These are phyloP conservation scores for Diaporthe citri DNA, from an alignment of 2,329 filamentous ascomycete genomes.

Conservation along the genomic window DNA sequence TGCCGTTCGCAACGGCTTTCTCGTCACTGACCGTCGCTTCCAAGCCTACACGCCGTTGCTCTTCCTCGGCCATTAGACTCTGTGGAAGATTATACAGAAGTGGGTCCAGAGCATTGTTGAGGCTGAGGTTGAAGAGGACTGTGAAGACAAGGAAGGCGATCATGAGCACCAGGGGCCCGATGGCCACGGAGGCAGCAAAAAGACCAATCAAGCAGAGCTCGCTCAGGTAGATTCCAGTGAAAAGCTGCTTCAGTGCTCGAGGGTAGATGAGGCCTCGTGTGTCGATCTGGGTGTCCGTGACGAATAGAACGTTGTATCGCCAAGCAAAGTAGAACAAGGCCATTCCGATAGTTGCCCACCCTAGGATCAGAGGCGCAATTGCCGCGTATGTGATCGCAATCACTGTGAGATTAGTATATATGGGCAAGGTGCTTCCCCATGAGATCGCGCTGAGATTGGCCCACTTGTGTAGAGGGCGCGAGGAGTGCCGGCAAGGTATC, in stretches of 20 bases:
- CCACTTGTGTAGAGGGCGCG: slow-evolving; percentile 86
- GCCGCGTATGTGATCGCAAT: slow-evolving; percentile 88
- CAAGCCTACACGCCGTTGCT: slow-evolving; percentile 46
- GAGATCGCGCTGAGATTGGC: slow-evolving; percentile 77
- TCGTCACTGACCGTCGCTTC: slow-evolving; percentile 41
- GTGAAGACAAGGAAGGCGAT: slow-evolving; percentile 82
- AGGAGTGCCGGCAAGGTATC: slow-evolving; percentile 81
- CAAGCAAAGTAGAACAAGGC: slow-evolving; percentile 88
- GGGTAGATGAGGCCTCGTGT: slow-evolving; percentile 91
- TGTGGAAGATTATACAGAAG: slow-evolving; percentile 84
- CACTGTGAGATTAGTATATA: slow-evolving; percentile 84
- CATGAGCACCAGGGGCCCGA: slow-evolving; percentile 81
- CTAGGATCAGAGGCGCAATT: slow-evolving; percentile 87
- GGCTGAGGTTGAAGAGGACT: slow-evolving; percentile 78
- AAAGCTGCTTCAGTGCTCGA: slow-evolving; percentile 87
- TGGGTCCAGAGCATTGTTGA: slow-evolving; percentile 80
- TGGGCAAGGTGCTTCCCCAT: slow-evolving; percentile 86
- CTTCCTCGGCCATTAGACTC: slow-evolving; percentile 68
- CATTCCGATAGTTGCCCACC: slow-evolving; percentile 84
- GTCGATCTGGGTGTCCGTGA: slow-evolving; percentile 84
- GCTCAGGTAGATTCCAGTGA: slow-evolving; percentile 85
- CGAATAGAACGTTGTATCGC: slow-evolving; percentile 91
- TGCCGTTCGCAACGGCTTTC: slow-evolving; percentile 44
- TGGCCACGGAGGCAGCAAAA: slow-evolving; percentile 76
- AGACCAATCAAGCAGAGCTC: slow-evolving; percentile 88